Percentiles rank a stretch among this genome's conserved stretches.
These are phyloP conservation scores for Diplodia corticola DNA, from an alignment of 2,329 filamentous ascomycete species.

Conservation along the genomic window DNA sequence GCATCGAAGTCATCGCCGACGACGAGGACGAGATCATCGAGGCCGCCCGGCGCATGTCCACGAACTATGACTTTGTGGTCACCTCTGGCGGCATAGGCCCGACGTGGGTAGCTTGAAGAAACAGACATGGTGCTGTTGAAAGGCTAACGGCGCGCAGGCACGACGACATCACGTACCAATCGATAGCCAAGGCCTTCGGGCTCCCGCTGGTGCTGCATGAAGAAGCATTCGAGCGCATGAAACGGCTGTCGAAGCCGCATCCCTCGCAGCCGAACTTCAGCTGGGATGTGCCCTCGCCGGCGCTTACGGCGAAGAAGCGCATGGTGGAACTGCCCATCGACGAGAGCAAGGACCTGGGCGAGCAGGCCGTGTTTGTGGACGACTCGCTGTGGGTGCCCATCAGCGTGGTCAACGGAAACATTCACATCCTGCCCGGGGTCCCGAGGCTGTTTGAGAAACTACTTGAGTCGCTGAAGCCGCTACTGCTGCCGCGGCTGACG, in stretches of 20 bases:
- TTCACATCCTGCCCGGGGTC: slow-evolving; percentile 90
- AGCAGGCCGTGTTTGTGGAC: slow-evolving; percentile 76
- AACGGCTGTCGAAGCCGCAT: slow-evolving; percentile 71
- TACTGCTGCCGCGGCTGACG: slow-evolving; percentile 67
- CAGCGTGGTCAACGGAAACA: slow-evolving; percentile 83
- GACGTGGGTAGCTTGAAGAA: slow-evolving; percentile 64
- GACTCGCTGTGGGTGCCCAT: slow-evolving; percentile 92
- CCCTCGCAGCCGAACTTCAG: slow-evolving; percentile 73
- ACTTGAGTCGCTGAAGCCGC: slow-evolving; percentile 72
- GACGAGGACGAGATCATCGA: slow-evolving; percentile 90
- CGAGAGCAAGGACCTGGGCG: slow-evolving; percentile 60
- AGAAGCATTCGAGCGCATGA: slow-evolving; percentile 79
- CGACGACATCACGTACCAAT: slow-evolving; percentile 96
- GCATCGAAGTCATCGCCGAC: slow-evolving; percentile 90
- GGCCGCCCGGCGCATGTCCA: slow-evolving; percentile 82
- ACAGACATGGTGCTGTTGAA: slow-evolving; percentile 27
- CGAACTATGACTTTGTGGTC: slow-evolving; percentile 88
- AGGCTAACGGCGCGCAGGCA: slow-evolving; percentile 58
- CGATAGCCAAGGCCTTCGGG: slow-evolving; percentile 85
- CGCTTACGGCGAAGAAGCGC: slow-evolving; percentile 76
- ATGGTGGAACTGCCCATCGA: slow-evolving; percentile 90
- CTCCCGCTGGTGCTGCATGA: slow-evolving; percentile 76
- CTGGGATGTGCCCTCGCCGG: slow-evolving; percentile 81
- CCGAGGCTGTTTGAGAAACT: slow-evolving; percentile 80
- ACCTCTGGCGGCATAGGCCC: slow-evolving; percentile 95